phyloP scores from a whole-genome alignment of 2,329 filamentous ascomycete genomes.

The Penicillium sp. region DNA sequence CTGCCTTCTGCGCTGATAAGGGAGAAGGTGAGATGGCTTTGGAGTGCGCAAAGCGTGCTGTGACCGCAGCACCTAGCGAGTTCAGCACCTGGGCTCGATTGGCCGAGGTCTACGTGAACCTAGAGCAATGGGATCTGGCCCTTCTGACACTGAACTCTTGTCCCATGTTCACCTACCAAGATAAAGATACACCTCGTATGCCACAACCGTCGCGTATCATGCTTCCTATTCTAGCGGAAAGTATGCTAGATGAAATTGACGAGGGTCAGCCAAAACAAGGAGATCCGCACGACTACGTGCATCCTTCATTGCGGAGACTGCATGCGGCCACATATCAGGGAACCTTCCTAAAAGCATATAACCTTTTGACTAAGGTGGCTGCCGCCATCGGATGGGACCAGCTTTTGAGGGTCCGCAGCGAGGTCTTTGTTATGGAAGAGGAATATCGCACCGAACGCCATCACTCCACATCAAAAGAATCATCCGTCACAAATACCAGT shows the following conservation, averaged over 20 bases:
- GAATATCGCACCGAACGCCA: constrained; percentile 83
- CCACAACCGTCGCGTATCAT: constrained; percentile 88
- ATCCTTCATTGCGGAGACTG: constrained; percentile 82
- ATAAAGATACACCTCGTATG: constrained; percentile 94
- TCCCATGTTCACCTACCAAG: constrained; percentile 99
- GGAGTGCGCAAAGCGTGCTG: constrained; percentile 91
- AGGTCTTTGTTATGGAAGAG: constrained; percentile 99
- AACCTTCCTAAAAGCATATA: constrained; percentile 94
- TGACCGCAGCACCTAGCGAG: constrained; percentile 93
- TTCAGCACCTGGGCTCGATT: constrained; percentile 96
- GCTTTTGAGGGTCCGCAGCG: constrained; percentile 89
- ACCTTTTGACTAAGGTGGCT: constrained; percentile 91
- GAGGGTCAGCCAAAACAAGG: constrained; percentile 76
- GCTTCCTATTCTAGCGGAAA: constrained; percentile 85
- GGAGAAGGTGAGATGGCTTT: constrained; percentile 84
- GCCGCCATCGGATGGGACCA: constrained; percentile 98
- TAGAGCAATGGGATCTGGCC: constrained; percentile 97
- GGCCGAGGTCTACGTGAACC: constrained; percentile 88
- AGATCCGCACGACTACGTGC: constrained; percentile 81
- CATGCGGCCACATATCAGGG: constrained; percentile 90
- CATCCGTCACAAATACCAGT: constrained; percentile 31
- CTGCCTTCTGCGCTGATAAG: constrained; percentile 88
- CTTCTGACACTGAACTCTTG: constrained; percentile 96
- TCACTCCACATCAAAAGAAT: constrained; percentile 32
- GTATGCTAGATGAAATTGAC: constrained; percentile 92